Base-by-base conservation (phyloP, 305 asterid genomes). In the Solanum hybrid region DNA sequence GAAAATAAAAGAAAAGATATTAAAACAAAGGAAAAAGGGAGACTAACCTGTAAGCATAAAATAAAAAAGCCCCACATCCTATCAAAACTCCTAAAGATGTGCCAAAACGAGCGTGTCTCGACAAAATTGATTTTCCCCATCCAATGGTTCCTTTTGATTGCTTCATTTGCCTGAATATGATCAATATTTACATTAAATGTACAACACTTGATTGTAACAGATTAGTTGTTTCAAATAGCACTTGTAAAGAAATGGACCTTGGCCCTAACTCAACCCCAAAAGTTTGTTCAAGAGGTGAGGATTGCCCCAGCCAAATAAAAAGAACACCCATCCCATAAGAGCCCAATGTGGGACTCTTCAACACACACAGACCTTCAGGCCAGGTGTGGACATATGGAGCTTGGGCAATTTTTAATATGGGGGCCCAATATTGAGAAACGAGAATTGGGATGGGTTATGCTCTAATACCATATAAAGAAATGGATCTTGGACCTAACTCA, bases 51-150 rank as follows among this genome's bases (percentile, higher is more conserved):
- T 88, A 97, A 92, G 91, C 94, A 91, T 93, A 97, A 91, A 89
- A 97, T 96, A 88, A 94, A 96, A 92, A 97, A 96, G 93, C 98
- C 93, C 99, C 99, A 97, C 99, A 97, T 96, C 92, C 99, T 94
- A 87, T 97, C 99, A 5, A 85, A 94, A 92, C 99, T 97, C 93
- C 99, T 95, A 93, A 94, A 96, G 79, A 95, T 91, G 94, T 96
- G 99, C 96, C 96, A 96, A 93, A 92, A 96, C 5, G 99, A 93
- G 88, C 99, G 98, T 78, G 94, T 96, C 95, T 97, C 99, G 27
- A 95, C 98, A 88, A 97, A 97, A 92, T 97, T 97, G 89, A 93
- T 95, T 91, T 96, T 97, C 60, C 99, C 99, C 66, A 95, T 95
- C 99, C 98, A 96, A 37, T 93, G 92, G 88, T 94, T 94, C 89